These are phyloP conservation scores for Ochetophila trinervis DNA, from an alignment of 306 rosid genomes.

Conservation along the genomic window DNA sequence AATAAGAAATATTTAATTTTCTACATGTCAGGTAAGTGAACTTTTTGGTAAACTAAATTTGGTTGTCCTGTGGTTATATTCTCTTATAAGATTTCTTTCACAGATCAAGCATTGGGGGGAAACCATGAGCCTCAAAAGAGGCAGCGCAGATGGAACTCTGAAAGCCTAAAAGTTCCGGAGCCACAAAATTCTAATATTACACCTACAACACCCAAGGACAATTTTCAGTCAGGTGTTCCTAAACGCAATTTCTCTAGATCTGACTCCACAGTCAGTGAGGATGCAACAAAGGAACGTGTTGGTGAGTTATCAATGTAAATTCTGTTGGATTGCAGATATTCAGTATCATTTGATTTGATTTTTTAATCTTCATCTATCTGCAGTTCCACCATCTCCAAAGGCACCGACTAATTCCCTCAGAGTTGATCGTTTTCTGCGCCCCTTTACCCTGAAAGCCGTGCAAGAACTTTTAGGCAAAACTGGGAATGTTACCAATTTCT, in stretches of 20 bases:
- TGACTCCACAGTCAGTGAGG: constrained; percentile 66
- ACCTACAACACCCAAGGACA: constrained; percentile 57
- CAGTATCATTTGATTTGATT: background rate
- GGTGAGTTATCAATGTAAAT: constrained; percentile 52
- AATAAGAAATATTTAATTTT: background rate
- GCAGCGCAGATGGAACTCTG: constrained; percentile 90
- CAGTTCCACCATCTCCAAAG: constrained; percentile 82
- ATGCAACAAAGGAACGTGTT: constrained; percentile 69
- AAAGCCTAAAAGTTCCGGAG: constrained; percentile 54
- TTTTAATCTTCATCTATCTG: constrained; percentile 19
- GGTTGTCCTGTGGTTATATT: background rate
- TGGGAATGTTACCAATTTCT: constrained; percentile 69
- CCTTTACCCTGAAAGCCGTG: constrained; percentile 92
- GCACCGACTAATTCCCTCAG: constrained; percentile 80
- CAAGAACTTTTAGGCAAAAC: constrained; percentile 93
- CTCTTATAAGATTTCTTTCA: constrained; percentile 18
- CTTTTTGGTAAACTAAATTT: background rate
- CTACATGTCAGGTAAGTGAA: background rate
- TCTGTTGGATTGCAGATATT: constrained; percentile 5
- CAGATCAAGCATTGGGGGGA: constrained; percentile 61
- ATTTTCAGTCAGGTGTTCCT: constrained; percentile 32
- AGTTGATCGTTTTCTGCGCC: constrained; percentile 86
- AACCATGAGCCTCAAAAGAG: constrained; percentile 77
- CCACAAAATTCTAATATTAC: constrained; percentile 47
- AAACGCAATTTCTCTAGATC: constrained; percentile 66